phyloP scores from a whole-genome alignment of 202 grass and related monocot genomes.

The Setaria viridis region DNA sequence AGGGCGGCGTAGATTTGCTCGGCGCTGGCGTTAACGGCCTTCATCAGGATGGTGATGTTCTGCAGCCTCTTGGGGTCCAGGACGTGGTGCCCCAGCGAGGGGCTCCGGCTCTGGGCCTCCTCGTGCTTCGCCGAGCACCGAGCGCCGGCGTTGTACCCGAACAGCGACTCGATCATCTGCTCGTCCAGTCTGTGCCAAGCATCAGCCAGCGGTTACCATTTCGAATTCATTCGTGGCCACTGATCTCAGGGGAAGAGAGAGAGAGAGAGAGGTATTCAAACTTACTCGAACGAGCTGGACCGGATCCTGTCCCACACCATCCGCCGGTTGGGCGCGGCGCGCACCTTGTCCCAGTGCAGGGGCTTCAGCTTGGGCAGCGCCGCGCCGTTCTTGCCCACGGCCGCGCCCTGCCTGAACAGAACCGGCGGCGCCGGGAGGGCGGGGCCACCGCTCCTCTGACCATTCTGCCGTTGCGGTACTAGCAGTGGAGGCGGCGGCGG shows the following conservation, averaged over 20 bases:
- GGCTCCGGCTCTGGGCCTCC: conserved; percentile 75
- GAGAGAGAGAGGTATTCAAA: neutral
- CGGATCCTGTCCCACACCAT: conserved; percentile 98
- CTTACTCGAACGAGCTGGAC: conserved; percentile 96
- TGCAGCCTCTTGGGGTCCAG: conserved; percentile 87
- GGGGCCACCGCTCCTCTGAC: neutral
- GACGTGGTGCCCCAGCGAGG: conserved; percentile 78
- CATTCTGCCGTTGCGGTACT: conserved; percentile 29
- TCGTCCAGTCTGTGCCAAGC: conserved; percentile 72
- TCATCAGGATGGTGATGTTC: conserved; percentile 94
- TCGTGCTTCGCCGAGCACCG: conserved; percentile 59
- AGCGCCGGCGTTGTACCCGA: conserved; percentile 72
- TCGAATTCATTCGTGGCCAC: neutral
- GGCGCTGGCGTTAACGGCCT: conserved; percentile 70
- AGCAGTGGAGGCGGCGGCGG: conserved; percentile 46
- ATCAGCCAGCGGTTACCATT: neutral
- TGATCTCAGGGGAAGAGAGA: neutral
- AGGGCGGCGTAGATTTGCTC: conserved; percentile 78
- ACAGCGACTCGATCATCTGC: conserved; percentile 92
- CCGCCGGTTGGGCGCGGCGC: conserved; percentile 74
- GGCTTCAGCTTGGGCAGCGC: conserved; percentile 92
- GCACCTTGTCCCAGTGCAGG: conserved; percentile 99
- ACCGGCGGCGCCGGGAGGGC: conserved; percentile 42
- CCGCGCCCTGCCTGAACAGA: conserved; percentile 41
- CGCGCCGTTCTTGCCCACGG: conserved; percentile 51